Evolutionary conservation across 2,329 filamentous ascomycete species (phyloP).

Genomic region (Sordariomycetes sp.): DNA sequence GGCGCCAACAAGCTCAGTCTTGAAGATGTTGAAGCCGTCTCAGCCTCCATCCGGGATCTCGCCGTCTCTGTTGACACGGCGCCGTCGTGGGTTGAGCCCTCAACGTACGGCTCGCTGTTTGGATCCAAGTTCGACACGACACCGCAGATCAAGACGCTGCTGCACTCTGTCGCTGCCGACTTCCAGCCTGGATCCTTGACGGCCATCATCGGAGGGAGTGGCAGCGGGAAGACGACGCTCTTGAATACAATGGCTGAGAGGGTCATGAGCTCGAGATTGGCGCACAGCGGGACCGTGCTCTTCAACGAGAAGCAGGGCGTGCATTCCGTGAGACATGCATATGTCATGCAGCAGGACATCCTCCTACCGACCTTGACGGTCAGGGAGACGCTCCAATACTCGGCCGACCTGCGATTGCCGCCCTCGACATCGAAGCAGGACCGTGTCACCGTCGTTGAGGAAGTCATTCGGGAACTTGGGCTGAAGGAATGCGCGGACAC

Average conservation of each 20-base stretch:
- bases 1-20: slow-evolving; percentile 28
- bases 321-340: slow-evolving; percentile 49
- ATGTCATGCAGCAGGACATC: slow-evolving; percentile 71
- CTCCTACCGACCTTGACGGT: slow-evolving; percentile 66
- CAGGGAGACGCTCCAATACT: slow-evolving; percentile 64
- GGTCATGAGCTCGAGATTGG: slow-evolving; percentile 45
- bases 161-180: slow-evolving; percentile 54
- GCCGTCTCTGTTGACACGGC: slow-evolving; percentile 49
- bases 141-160: slow-evolving; percentile 38
- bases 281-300: slow-evolving; percentile 42
- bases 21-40: slow-evolving; percentile 45
- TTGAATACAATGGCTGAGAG: slow-evolving; percentile 65
- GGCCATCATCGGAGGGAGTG: slow-evolving; percentile 67
- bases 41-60: slow-evolving; percentile 43
- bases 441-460: slow-evolving; percentile 57
- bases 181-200: slow-evolving; percentile 59
- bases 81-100: slow-evolving; percentile 40
- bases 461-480: slow-evolving; percentile 67
- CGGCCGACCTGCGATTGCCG: slow-evolving; percentile 62
- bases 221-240: slow-evolving; percentile 64
- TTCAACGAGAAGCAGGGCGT: slow-evolving; percentile 53
- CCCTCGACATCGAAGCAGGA: slow-evolving; percentile 50
- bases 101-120: slow-evolving; percentile 33
- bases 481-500: slow-evolving; percentile 72
- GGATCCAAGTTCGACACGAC: slow-evolving; percentile 25